phyloP scores from a whole-genome alignment of 2,329 filamentous ascomycete genomes.

The Pseudocercospora vitis region DNA sequence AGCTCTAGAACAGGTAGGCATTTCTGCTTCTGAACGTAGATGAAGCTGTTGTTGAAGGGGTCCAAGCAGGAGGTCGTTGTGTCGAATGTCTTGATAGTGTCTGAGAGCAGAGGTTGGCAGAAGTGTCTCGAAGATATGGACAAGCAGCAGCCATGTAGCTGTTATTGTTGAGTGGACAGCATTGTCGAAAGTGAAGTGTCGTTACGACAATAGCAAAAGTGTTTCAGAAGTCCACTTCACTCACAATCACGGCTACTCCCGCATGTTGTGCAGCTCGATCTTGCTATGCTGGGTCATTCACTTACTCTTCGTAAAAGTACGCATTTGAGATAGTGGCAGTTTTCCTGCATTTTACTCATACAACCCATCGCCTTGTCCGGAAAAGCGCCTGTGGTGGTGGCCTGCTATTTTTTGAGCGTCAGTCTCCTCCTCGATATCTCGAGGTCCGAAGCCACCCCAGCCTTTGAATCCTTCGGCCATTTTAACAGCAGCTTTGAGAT shows the following conservation, averaged over 20 bases:
- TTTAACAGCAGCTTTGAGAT: slow-evolving; percentile 66
- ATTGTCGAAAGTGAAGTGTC: neutral
- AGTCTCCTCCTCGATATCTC: slow-evolving; percentile 23
- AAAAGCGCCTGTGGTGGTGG: slow-evolving; percentile 12
- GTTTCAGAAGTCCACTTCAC: slow-evolving; percentile 4
- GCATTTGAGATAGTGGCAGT: neutral
- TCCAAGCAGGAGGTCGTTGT: neutral
- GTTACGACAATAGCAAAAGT: slow-evolving; percentile 2
- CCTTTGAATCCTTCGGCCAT: slow-evolving; percentile 73
- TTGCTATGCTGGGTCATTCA: neutral
- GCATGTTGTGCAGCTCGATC: neutral
- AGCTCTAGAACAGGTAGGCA: too few relatives aligned
- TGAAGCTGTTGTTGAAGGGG: too few relatives aligned
- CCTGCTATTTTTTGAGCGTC: slow-evolving; percentile 9
- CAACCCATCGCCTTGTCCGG: slow-evolving; percentile 13
- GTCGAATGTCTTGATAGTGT: neutral
- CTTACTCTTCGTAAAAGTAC: slow-evolving; percentile 6
- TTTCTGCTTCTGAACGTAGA: too few relatives aligned
- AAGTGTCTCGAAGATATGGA: neutral
- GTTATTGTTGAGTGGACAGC: neutral
- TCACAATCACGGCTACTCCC: neutral
- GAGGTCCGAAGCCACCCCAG: slow-evolving; percentile 58
- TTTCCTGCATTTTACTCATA: slow-evolving; percentile 17
- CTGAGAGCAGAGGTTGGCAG: neutral
- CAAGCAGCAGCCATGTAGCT: neutral